Evolutionary conservation across 2,329 filamentous ascomycete genomes (phyloP), one percentile per base, ranked within the genome.

Genomic region (Orbilia javanica): DNA sequence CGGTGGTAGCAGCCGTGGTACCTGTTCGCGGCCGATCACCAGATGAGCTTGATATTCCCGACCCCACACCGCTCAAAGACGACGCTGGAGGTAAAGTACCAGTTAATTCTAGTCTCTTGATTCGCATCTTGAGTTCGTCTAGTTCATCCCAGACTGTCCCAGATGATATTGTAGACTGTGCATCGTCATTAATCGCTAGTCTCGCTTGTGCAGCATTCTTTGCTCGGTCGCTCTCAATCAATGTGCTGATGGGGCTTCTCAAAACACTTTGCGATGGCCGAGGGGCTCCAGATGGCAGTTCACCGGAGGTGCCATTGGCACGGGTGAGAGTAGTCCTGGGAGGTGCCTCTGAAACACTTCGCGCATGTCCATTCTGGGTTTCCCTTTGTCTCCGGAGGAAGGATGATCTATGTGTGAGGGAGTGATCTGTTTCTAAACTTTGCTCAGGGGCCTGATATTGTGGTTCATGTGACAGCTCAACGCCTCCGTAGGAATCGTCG

Each of bases 101-200:
- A 1, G 93, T 96, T 81, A 96, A 85, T 84, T 98, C 96, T 8
- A 99, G 88, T 77, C 93, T 92, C 81, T 93, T 91, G 81, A 99
- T 97, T 31, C 96, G 90, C 46, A 93, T 96, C 84, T 98, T 98
- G 55, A 99, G 86, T 80, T 98, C 96, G 81, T 98, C 96, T 29
- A 99, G 86, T 84, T 99, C 96, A 83, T 98, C 96, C 96, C 96
- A 99, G 1, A 99, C 93, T 0, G 94, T 97, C 31, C 67, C 69
- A 1, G 94, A 96, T 0, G 96, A 98, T 36, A 92, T 88, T 0
- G 92, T 95, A 0, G 96, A 98, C 81, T 96, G 93, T 0, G 93
- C 94, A 7, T 91, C 91, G 82, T 94, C 90, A 10, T 74, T 72
- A 5, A 71, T 79, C 4, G 69, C 80, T 52, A 68, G 67, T 73